Conservation (phyloP, 192 early-diverging fungal genomes). For the Thoreauomyces humboldtii region DNA sequence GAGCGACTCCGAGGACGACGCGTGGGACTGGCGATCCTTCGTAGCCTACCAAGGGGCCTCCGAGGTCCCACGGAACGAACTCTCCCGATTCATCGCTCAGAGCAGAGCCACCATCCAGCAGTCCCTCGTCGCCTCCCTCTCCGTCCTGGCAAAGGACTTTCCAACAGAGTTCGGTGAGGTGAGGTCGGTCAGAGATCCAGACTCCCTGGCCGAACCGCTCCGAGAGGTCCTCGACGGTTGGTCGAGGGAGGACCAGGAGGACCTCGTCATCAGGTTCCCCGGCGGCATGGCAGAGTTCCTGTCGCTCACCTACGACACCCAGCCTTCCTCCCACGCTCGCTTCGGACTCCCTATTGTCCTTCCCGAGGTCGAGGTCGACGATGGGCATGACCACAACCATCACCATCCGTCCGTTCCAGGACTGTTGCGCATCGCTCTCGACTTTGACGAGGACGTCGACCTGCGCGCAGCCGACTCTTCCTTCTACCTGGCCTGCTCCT, state of each 20-base stretch:
- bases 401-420: constrained; percentile 4
- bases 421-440: constrained; percentile 6
- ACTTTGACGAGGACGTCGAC: constrained; percentile 21
- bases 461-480: background rate
- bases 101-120: constrained; percentile 5
- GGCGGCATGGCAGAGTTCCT: constrained; percentile 13
- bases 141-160: background rate
- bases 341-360: constrained; percentile 15
- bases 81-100: background rate
- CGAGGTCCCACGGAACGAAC: too few species aligned
- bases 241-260: background rate
- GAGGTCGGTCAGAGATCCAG: constrained; percentile 10
- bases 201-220: background rate
- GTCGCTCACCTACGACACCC: constrained; percentile 10
- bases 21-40: too few species aligned
- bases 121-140: background rate
- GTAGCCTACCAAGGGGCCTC: too few species aligned
- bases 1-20: too few species aligned
- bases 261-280: background rate
- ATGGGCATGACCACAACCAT: too few species aligned
- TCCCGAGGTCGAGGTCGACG: background rate
- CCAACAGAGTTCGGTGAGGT: constrained; percentile 14
- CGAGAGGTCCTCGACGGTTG: constrained; percentile 4
- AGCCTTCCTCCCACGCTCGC: background rate
- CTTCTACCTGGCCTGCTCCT: constrained; percentile 2